Evolutionary conservation across 1,284 basidiomycete species (phyloP).

Genomic region (Ceratorhiza oryzae-sativae): DNA sequence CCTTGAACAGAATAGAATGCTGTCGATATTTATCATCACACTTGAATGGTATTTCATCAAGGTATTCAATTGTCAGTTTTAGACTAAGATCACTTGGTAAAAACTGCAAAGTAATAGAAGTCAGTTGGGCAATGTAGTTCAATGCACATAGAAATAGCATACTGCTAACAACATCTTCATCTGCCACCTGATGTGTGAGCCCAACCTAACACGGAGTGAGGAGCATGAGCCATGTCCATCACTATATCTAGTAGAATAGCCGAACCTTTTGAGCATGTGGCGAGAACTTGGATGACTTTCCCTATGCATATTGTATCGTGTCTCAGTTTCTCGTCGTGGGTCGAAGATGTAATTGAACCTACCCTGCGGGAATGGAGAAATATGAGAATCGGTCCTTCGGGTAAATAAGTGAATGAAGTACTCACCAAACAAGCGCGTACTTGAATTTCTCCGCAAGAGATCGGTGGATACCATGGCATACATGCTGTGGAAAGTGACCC

Average conservation of each 20-base stretch:
- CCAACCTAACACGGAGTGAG: conserved; percentile 58
- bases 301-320: conserved; percentile 56
- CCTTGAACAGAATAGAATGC: conserved; percentile 13
- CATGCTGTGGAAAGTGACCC: conserved; percentile 58
- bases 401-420: conserved; percentile 37
- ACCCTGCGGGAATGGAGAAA: background rate
- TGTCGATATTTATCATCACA: background rate
- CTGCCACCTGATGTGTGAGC: conserved; percentile 83
- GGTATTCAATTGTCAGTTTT: background rate
- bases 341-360: background rate
- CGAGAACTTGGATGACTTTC: conserved; percentile 87
- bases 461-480: conserved; percentile 91
- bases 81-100: conserved; percentile 37
- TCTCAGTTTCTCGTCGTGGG: background rate
- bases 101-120: conserved; percentile 21
- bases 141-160: conserved; percentile 50
- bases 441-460: conserved; percentile 90
- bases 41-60: background rate
- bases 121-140: background rate
- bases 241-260: conserved; percentile 36
- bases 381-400: background rate
- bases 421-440: conserved; percentile 89
- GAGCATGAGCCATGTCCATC: background rate
- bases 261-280: conserved; percentile 91
- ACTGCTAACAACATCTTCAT: conserved; percentile 96